Conservation (phyloP, 306 rosid genomes). For the Adenanthera pavonina region DNA sequence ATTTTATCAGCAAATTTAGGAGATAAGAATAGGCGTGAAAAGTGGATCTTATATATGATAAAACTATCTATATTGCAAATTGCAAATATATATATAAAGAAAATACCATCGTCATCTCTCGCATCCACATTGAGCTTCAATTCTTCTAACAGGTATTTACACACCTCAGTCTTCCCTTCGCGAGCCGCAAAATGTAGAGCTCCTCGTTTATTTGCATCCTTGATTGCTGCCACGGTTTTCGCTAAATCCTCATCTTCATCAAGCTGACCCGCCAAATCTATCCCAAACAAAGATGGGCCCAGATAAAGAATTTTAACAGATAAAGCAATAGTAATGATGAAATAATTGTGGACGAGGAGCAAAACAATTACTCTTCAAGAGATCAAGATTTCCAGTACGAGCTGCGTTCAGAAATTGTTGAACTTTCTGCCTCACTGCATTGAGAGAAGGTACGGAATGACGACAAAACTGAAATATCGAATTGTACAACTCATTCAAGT, state of each 20-base stretch:
- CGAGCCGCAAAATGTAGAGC: slow-evolving; percentile 93
- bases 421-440: slow-evolving; percentile 85
- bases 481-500: background rate
- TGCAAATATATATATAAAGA: too few species aligned
- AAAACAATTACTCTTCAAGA: slow-evolving; percentile 68
- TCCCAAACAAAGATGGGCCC: slow-evolving; percentile 18
- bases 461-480: background rate
- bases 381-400: slow-evolving; percentile 76
- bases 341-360: background rate
- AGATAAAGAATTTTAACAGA: background rate
- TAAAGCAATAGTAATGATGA: background rate
- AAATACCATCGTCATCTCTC: slow-evolving; percentile 84
- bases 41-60: background rate
- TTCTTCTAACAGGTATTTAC: slow-evolving; percentile 72
- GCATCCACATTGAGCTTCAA: slow-evolving; percentile 80
- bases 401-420: slow-evolving; percentile 86
- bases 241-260: slow-evolving; percentile 77
- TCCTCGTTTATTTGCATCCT: slow-evolving; percentile 92
- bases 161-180: slow-evolving; percentile 82
- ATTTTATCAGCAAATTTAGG: background rate
- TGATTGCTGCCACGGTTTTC: slow-evolving; percentile 71
- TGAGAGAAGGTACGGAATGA: background rate
- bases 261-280: slow-evolving; percentile 75
- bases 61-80: background rate
- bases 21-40: background rate